These are phyloP conservation scores for Amniculicola lignicola DNA, from an alignment of 495 filamentous ascomycete genomes.

Conservation along the genomic window DNA sequence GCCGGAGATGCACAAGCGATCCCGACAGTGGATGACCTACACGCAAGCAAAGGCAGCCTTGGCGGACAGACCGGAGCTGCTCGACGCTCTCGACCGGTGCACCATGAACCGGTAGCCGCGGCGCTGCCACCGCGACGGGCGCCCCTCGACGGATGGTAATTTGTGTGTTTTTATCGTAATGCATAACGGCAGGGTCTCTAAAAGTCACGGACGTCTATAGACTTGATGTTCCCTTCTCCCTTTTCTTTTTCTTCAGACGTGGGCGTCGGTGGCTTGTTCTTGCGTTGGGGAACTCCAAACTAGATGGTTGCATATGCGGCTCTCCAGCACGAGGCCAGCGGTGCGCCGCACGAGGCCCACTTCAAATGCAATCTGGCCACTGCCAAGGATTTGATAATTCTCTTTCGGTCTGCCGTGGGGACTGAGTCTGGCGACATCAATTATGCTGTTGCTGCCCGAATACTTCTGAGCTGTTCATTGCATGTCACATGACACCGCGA, in stretches of 20 bases:
- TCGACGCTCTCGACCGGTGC: constrained; percentile 80
- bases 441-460: too few species aligned
- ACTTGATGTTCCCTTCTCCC: constrained; percentile 5
- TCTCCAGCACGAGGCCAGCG: constrained; percentile 8
- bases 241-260: constrained; percentile 10
- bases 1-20: constrained; percentile 92
- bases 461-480: too few species aligned
- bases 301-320: constrained; percentile 24
- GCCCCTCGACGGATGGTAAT: too few species aligned
- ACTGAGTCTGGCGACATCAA: too few species aligned
- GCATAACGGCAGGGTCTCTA: constrained; percentile 22
- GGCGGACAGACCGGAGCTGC: constrained; percentile 75
- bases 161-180: constrained; percentile 19
- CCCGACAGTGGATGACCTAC: constrained; percentile 84
- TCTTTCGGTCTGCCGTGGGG: too few species aligned
- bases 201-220: constrained; percentile 23
- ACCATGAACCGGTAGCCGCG: constrained; percentile 52
- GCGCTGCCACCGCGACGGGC: background rate
- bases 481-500: too few species aligned
- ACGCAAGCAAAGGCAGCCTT: constrained; percentile 73
- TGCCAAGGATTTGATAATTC: constrained; percentile 26
- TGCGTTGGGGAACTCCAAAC: too few species aligned
- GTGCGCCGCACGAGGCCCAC: constrained; percentile 1
- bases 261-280: constrained; percentile 27
- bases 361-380: constrained; percentile 26